phyloP scores from a whole-genome alignment of 2,329 filamentous ascomycete genomes.

The Microdochium paspali region DNA sequence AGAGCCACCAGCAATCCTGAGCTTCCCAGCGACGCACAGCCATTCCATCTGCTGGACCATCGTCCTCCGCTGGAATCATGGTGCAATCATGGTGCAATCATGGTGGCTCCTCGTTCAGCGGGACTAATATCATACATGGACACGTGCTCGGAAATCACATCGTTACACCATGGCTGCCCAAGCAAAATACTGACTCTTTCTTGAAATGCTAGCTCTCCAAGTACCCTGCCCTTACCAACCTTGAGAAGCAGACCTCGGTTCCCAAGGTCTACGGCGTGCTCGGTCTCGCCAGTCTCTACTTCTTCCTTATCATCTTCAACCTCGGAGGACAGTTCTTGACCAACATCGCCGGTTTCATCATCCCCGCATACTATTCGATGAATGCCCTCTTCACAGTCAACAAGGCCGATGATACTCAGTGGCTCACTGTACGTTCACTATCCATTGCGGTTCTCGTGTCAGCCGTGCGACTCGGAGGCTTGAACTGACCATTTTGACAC shows the following conservation, averaged over 20 bases:
- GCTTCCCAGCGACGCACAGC: no score
- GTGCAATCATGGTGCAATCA: no score
- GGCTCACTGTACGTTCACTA: conserved; percentile 52
- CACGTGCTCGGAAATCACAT: neutral
- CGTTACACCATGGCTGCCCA: conserved; percentile 7
- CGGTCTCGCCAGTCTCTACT: conserved; percentile 69
- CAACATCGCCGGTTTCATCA: conserved; percentile 75
- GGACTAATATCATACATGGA: no score
- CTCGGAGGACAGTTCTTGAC: conserved; percentile 80
- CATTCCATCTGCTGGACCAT: no score
- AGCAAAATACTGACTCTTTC: conserved; percentile 8
- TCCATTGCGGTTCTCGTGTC: conserved; percentile 1
- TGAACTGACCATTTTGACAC: no score
- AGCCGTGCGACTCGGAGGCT: no score
- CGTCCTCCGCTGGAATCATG: no score
- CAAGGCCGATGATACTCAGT: conserved; percentile 76
- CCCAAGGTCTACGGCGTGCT: conserved; percentile 81
- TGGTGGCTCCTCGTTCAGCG: no score
- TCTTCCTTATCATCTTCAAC: conserved; percentile 90
- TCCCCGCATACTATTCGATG: conserved; percentile 79
- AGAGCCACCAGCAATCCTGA: no score
- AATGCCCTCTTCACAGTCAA: conserved; percentile 61
- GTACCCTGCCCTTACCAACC: conserved; percentile 73
- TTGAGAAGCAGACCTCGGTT: conserved; percentile 74
- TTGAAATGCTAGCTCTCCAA: conserved; percentile 61